Evolutionary conservation across 2,329 filamentous ascomycete genomes (phyloP).

Genomic region (Fusarium torulosum): DNA sequence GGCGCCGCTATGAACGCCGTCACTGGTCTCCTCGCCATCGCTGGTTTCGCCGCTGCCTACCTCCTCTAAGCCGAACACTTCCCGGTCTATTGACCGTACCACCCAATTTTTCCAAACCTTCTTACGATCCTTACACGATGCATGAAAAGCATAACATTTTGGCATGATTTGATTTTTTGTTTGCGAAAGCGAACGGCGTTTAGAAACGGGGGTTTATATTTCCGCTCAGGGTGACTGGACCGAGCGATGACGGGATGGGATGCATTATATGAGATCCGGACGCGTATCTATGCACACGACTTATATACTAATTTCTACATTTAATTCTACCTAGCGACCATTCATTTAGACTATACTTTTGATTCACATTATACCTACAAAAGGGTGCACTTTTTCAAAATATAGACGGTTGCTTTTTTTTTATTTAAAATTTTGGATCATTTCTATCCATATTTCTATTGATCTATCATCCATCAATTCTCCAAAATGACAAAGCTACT

Average conservation of each 20-base stretch:
- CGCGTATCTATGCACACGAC: conserved; percentile 34
- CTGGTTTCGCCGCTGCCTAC: conserved; percentile 57
- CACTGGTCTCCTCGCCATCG: conserved; percentile 53
- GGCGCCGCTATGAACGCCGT: conserved; percentile 50
- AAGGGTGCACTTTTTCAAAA: conserved; percentile 20
- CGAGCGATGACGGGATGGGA: conserved; percentile 35
- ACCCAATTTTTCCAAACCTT: conserved; percentile 18
- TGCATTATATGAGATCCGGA: conserved; percentile 35
- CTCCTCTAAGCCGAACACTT: conserved; percentile 54
- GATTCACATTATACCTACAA: conserved; percentile 29
- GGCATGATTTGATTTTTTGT: conserved; percentile 28
- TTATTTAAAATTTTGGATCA: neutral
- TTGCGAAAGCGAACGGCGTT: conserved; percentile 43
- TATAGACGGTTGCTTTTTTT: conserved; percentile 16
- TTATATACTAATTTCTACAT: conserved; percentile 42
- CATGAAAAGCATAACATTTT: conserved; percentile 41
- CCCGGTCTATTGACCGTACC: neutral
- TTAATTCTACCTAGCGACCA: conserved; percentile 42
- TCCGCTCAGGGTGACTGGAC: conserved; percentile 34
- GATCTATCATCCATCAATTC: neutral
- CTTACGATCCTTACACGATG: conserved; percentile 45
- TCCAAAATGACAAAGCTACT: neutral
- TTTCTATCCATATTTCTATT: neutral
- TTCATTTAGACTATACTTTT: conserved; percentile 44
- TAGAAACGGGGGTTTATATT: conserved; percentile 18